These are phyloP conservation scores for Schizosaccharomyces lindneri DNA, from an alignment of 805 yeast genomes.

Conservation along the genomic window DNA sequence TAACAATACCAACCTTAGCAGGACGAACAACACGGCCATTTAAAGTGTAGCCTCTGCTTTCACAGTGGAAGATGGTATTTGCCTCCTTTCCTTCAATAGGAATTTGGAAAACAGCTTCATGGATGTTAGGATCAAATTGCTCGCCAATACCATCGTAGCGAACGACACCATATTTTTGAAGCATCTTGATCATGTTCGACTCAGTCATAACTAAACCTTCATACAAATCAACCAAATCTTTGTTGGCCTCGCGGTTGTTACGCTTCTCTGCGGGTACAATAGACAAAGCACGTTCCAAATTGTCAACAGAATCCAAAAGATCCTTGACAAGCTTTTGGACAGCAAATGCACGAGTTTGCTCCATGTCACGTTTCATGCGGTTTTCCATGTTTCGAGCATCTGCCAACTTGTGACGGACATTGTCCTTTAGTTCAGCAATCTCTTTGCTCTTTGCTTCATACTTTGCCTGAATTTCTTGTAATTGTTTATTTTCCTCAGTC, in stretches of 20 bases:
- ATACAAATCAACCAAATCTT: slow-evolving; percentile 46
- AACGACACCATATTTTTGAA: slow-evolving; percentile 50
- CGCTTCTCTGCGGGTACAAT: slow-evolving; percentile 21
- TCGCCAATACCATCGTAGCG: slow-evolving; percentile 70
- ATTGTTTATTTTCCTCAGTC: slow-evolving; percentile 11
- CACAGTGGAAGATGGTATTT: slow-evolving; percentile 79
- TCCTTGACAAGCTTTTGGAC: slow-evolving; percentile 80
- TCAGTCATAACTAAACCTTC: slow-evolving; percentile 85
- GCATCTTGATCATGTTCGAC: slow-evolving; percentile 62
- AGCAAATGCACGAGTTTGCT: slow-evolving; percentile 74
- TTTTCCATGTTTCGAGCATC: slow-evolving; percentile 85
- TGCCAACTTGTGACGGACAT: slow-evolving; percentile 59
- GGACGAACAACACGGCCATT: slow-evolving; percentile 80
- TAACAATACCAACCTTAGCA: slow-evolving; percentile 86
- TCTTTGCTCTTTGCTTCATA: slow-evolving; percentile 33
- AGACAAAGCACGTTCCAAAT: slow-evolving; percentile 68
- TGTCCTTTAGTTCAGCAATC: slow-evolving; percentile 57
- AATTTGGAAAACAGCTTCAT: slow-evolving; percentile 77
- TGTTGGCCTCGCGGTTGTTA: slow-evolving; percentile 21
- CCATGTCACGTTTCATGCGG: slow-evolving; percentile 63
- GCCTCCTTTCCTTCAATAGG: slow-evolving; percentile 74
- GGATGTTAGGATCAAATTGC: slow-evolving; percentile 69
- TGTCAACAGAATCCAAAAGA: slow-evolving; percentile 67
- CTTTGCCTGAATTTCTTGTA: slow-evolving; percentile 22
- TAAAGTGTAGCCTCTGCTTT: slow-evolving; percentile 67